Evolutionary conservation across 768 basidiomycete genomes (phyloP).

Genomic region (Macrolepiota albuminosa): DNA sequence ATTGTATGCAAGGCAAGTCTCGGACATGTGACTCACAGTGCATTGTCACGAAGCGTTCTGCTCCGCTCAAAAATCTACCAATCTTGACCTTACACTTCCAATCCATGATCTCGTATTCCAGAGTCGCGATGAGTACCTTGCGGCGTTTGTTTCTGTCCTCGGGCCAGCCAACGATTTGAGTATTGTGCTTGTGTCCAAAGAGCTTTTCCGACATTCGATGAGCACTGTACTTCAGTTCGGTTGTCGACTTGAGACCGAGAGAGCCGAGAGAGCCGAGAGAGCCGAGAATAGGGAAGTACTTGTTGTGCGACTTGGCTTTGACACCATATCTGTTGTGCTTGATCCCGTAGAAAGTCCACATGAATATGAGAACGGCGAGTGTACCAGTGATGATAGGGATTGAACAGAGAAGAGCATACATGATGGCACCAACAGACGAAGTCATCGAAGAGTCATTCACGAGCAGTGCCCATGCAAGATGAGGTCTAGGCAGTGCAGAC

Average conservation of each 20-base stretch:
- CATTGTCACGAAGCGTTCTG: too few species aligned
- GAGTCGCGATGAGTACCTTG: slow-evolving; percentile 86
- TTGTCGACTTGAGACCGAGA: slow-evolving; percentile 58
- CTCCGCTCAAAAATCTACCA: slow-evolving; percentile 56
- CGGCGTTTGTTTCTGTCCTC: slow-evolving; percentile 89
- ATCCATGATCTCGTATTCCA: slow-evolving; percentile 95
- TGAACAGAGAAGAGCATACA: slow-evolving; percentile 76
- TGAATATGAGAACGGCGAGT: slow-evolving; percentile 81
- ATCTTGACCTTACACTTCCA: slow-evolving; percentile 99
- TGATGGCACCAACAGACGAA: slow-evolving; percentile 78
- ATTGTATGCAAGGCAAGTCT: too few species aligned
- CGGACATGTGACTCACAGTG: too few species aligned
- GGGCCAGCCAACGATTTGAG: slow-evolving; percentile 94
- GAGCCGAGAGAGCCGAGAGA: slow-evolving; percentile 27
- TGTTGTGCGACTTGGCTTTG: slow-evolving; percentile 62
- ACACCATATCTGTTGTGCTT: slow-evolving; percentile 91
- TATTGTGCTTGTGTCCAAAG: slow-evolving; percentile 56
- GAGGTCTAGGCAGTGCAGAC: slow-evolving; percentile 83
- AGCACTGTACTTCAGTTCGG: slow-evolving; percentile 62
- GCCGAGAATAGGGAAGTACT: slow-evolving; percentile 82
- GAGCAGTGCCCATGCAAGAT: slow-evolving; percentile 81
- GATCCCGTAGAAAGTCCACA: slow-evolving; percentile 96
- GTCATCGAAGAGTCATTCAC: slow-evolving; percentile 73
- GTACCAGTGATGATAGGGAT: slow-evolving; percentile 85
- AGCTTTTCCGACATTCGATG: slow-evolving; percentile 66